These are phyloP conservation scores for Pythium oligandrum DNA, from an alignment of 352 stramenopile species.

Conservation along the genomic window DNA sequence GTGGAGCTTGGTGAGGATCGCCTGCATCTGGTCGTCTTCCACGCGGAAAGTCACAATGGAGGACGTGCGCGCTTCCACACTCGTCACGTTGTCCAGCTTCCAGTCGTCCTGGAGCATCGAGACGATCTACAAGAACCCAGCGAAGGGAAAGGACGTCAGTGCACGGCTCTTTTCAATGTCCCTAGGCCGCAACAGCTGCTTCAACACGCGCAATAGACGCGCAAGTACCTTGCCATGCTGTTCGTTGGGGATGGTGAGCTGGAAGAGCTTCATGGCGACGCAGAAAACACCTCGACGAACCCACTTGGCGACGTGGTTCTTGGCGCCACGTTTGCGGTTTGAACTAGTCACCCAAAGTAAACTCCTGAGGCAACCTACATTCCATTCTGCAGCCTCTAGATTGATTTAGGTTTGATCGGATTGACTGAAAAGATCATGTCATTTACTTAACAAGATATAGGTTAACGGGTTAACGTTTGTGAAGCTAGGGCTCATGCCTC, in stretches of 20 bases:
- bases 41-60: slow-evolving; percentile 85
- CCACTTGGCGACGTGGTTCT: too few relatives aligned
- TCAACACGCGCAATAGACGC: too few relatives aligned
- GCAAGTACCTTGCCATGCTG: slow-evolving; percentile 59
- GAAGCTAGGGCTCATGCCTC: too few relatives aligned
- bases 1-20: slow-evolving; percentile 78
- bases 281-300: too few relatives aligned
- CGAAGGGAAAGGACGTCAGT: background rate
- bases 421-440: slow-evolving; percentile 4
- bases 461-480: too few relatives aligned
- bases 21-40: slow-evolving; percentile 81
- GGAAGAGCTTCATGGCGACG: slow-evolving; percentile 79
- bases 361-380: too few relatives aligned
- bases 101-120: slow-evolving; percentile 77
- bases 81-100: slow-evolving; percentile 80
- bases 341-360: too few relatives aligned
- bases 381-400: too few relatives aligned
- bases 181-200: too few relatives aligned
- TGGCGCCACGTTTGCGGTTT: too few relatives aligned
- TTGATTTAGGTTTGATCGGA: background rate
- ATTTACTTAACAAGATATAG: background rate
- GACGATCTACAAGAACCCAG: slow-evolving; percentile 39
- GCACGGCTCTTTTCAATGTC: background rate
- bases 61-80: slow-evolving; percentile 78
- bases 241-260: slow-evolving; percentile 82